Base-by-base conservation (phyloP, 805 yeast species). In the Zygosaccharomyces gambellarensis region DNA sequence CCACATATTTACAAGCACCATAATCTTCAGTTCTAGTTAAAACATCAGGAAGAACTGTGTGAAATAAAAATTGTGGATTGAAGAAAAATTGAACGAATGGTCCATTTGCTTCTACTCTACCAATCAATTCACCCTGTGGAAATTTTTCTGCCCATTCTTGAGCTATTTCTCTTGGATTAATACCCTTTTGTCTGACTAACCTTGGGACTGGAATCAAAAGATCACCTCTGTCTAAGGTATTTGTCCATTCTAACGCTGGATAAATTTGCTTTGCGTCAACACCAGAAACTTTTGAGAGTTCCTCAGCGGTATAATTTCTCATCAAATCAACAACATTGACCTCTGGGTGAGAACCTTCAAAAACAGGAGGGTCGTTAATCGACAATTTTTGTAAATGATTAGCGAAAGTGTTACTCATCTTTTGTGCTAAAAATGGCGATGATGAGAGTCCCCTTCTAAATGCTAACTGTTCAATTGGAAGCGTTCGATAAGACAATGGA, bases 131-230 rank as follows among this genome's bases (percentile, higher is more conserved):
- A 34, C 87, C 90, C 53, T 78, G 77, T 55, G 90, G 86, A 72
- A 92, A 87, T 52, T 79, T 76, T 49, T 70, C 78, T 28, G 95
- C 86, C 86, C 96, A 84, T 62, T 90, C 87, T 38, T 67, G 64
- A 28, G 94, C 90, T 50, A 84, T 67, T 47, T 77, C 82, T 65
- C 83, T 86, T 52, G 92, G 88, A 63, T 89, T 85, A 31, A 81
- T 78, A 55, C 92, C 92, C 56, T 87, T 82, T 59, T 89, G 86
- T 68, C 92, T 78, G 25, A 42, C 45, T 61, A 96, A 80, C 68
- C 97, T 82, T 60, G 98, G 99, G 39, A 94, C 77, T 39, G 99
- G 97, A 48, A 92, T 81, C 53, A 92, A 78, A 61, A 94, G 77
- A 69, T 94, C 99, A 64, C 98, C 99, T 49, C 92, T 85, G 52